Conservation (phyloP, 495 filamentous ascomycete genomes). For the Durotheca rogersii region DNA sequence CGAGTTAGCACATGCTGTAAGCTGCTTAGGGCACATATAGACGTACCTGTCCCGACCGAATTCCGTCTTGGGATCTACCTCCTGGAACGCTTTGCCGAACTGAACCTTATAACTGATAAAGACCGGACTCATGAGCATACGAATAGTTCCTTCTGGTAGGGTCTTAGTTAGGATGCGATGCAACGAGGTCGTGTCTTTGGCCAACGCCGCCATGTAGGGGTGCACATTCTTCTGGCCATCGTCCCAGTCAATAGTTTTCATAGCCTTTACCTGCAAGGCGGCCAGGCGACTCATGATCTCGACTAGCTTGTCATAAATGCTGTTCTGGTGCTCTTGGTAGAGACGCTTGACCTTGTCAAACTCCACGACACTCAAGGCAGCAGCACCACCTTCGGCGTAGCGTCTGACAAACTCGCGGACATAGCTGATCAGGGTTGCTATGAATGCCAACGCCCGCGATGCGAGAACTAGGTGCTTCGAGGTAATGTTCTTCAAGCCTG, state of each 20-base stretch:
- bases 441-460: conserved; percentile 73
- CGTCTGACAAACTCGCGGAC: conserved; percentile 75
- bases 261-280: conserved; percentile 64
- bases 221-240: conserved; percentile 40
- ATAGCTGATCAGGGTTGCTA: conserved; percentile 71
- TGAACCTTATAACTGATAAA: conserved; percentile 73
- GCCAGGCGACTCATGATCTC: conserved; percentile 75
- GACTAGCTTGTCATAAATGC: conserved; percentile 78
- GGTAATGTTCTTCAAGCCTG: conserved; percentile 80
- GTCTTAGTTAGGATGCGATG: conserved; percentile 73
- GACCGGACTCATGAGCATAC: conserved; percentile 75
- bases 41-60: conserved; percentile 64
- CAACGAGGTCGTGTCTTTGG: conserved; percentile 74
- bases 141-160: conserved; percentile 63
- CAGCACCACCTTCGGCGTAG: conserved; percentile 52
- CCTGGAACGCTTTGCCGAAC: conserved; percentile 68
- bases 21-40: not conserved
- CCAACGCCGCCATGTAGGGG: conserved; percentile 74
- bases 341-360: conserved; percentile 78
- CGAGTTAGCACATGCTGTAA: conserved; percentile 9
- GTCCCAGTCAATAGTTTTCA: conserved; percentile 70
- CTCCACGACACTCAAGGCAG: conserved; percentile 53
- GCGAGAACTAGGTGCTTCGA: conserved; percentile 82
- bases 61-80: conserved; percentile 60
- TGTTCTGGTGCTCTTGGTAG: conserved; percentile 74